phyloP scores from a whole-genome alignment of 176 grass and related monocot genomes.

The Oryza glumipatula region DNA sequence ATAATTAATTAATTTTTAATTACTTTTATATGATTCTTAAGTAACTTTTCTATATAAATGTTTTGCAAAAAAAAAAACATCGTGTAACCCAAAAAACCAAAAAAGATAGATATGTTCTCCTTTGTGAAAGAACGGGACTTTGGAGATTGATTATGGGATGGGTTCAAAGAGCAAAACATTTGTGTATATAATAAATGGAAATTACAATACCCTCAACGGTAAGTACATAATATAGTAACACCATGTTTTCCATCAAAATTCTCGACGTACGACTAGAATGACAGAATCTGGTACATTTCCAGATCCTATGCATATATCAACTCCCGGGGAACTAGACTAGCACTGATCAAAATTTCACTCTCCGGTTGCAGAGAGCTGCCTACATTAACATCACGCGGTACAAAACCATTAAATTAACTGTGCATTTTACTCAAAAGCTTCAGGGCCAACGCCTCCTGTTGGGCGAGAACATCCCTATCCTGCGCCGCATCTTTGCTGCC shows the following conservation, averaged over 20 bases:
- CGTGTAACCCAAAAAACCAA: too few relatives aligned
- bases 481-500: not conserved
- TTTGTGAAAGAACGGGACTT: too few relatives aligned
- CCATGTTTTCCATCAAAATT: not conserved
- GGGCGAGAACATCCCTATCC: constrained; percentile 40
- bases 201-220: too few relatives aligned
- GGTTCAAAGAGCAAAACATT: too few relatives aligned
- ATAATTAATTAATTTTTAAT: too few relatives aligned
- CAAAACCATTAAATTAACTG: constrained; percentile 28
- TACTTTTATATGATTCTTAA: too few relatives aligned
- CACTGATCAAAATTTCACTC: constrained; percentile 47
- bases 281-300: not conserved
- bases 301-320: constrained; percentile 14
- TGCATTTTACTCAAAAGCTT: constrained; percentile 82
- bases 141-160: too few relatives aligned
- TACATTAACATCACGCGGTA: not conserved
- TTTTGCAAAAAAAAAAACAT: too few relatives aligned
- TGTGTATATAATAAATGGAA: too few relatives aligned
- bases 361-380: not conserved
- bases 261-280: not conserved
- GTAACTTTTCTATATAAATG: too few relatives aligned
- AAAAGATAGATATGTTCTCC: too few relatives aligned
- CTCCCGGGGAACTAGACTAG: not conserved
- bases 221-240: too few relatives aligned
- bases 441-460: constrained; percentile 84